Evolutionary conservation across 371 early-diverging fungal species (phyloP), one percentile per base, ranked within the genome.

Genomic region (Mortierella sp.): DNA sequence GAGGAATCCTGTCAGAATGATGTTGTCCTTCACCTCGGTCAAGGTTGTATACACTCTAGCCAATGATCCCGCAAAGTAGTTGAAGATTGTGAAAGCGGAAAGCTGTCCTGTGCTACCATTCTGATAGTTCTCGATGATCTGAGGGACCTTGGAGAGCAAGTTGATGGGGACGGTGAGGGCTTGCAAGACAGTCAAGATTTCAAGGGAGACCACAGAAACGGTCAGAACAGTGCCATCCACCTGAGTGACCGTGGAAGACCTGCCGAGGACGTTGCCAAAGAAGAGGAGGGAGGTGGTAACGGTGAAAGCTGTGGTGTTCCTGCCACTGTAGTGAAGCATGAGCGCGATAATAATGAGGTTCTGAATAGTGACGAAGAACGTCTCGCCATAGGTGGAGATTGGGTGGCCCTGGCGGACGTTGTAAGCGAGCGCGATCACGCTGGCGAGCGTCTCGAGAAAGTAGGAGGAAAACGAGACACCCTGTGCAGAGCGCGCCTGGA

Each of bases 311-410:
- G 54, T 7, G 49, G 57, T 62, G 21, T 62, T 51, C 54, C 63
- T 78, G n/a, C 87, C 82, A 14, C 70, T 59, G 78, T 93, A 92
- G 54, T 71, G 61, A 28, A 87, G 80, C 58, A 96, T 92, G 55
- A 95, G 82, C n/a, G 87, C 63, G 41, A 91, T 76, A 71, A 96
- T 93, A 21, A 89, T 60, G 43, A 91, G 58, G 79, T 96, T 95
- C 80, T 96, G 95, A 12, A 88, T 60, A 9, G 87, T 85, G 54
- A 97, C 89, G 56, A 91, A 91, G 72, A 88, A 70, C 21, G 87
- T 86, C 82, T 97, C 97, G 46, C 97, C 97, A 80, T 91, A 98
- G 5, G 98, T 97, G 39, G 92, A 93, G 70, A 97, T 95, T 30
- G 98, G 94, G 70, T 96, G 91, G 28, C 82, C 80, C 27, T 88